phyloP scores from a whole-genome alignment of 208 protist species.

The Trypanosoma scelopori region DNA sequence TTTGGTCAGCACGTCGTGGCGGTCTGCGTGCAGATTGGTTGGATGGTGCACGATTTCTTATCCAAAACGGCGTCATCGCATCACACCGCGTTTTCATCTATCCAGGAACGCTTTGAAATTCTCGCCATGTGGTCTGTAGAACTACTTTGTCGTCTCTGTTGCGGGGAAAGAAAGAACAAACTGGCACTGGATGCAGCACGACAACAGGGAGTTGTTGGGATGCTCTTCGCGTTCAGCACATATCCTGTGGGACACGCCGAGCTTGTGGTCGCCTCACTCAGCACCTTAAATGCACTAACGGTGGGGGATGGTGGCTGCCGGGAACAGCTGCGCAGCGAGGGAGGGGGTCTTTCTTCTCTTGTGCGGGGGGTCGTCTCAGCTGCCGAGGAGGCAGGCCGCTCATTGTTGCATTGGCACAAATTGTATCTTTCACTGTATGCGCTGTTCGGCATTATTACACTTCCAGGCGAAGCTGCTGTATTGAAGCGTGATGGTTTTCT shows the following conservation, averaged over 20 bases:
- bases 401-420: conserved; percentile 52
- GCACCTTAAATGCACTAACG: conserved; percentile 21
- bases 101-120: conserved; percentile 13
- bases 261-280: conserved; percentile 20
- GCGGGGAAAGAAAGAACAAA: conserved; percentile 5
- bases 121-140: conserved; percentile 22
- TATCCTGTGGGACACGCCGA: conserved; percentile 4
- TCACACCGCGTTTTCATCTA: neutral
- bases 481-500: neutral
- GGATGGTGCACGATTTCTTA: conserved; percentile 18
- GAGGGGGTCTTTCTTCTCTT: conserved; percentile 40
- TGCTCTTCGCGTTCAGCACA: conserved; percentile 19
- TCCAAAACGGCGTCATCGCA: neutral
- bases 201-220: conserved; percentile 11
- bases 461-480: conserved; percentile 32
- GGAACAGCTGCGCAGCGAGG: conserved; percentile 24
- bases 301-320: conserved; percentile 15
- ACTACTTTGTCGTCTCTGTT: conserved; percentile 23
- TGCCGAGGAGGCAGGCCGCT: conserved; percentile 23
- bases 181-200: conserved; percentile 15
- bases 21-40: conserved; percentile 24
- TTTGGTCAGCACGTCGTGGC: conserved; percentile 10
- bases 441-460: conserved; percentile 51
- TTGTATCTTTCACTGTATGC: conserved; percentile 45
- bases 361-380: conserved; percentile 45